A percentile compares a stretch with the other conserved stretches of the same genome.
Conservation (phyloP, 2,329 filamentous ascomycete species). For the Periconia sp. region DNA sequence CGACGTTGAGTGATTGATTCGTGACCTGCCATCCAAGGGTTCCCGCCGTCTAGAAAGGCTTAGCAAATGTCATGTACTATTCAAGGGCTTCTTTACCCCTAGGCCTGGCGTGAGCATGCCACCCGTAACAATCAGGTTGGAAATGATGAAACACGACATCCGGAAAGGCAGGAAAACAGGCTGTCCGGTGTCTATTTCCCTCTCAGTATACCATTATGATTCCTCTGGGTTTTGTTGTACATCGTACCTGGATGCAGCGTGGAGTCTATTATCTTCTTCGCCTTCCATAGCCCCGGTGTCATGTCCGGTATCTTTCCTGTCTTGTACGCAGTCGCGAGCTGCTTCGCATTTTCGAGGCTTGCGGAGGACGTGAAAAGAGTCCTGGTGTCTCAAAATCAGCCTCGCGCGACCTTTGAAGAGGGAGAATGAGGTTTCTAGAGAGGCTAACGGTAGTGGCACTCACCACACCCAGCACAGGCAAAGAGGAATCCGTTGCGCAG, state of each 20-base stretch:
- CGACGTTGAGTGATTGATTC: constrained; percentile 98
- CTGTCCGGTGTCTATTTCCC: constrained; percentile 78
- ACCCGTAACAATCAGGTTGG: constrained; percentile 91
- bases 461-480: constrained; percentile 40
- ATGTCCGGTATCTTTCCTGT: constrained; percentile 78
- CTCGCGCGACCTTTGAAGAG: too few species aligned
- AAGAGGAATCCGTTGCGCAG: constrained; percentile 21
- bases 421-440: not conserved
- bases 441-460: constrained; percentile 42
- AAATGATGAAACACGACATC: constrained; percentile 94
- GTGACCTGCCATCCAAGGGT: constrained; percentile 93
- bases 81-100: too few species aligned
- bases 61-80: constrained; percentile 20
- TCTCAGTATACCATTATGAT: constrained; percentile 20
- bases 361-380: constrained; percentile 80
- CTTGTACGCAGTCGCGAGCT: constrained; percentile 83
- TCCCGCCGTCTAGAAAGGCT: constrained; percentile 69
- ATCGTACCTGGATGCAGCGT: constrained; percentile 88
- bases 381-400: constrained; percentile 57
- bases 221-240: not conserved
- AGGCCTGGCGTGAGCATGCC: constrained; percentile 96
- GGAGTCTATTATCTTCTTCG: constrained; percentile 97
- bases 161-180: constrained; percentile 93
- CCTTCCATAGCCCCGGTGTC: constrained; percentile 90
- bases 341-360: constrained; percentile 86